These are phyloP conservation scores for Fusarium tupiense DNA, from an alignment of 2,329 filamentous ascomycete species.

Conservation along the genomic window DNA sequence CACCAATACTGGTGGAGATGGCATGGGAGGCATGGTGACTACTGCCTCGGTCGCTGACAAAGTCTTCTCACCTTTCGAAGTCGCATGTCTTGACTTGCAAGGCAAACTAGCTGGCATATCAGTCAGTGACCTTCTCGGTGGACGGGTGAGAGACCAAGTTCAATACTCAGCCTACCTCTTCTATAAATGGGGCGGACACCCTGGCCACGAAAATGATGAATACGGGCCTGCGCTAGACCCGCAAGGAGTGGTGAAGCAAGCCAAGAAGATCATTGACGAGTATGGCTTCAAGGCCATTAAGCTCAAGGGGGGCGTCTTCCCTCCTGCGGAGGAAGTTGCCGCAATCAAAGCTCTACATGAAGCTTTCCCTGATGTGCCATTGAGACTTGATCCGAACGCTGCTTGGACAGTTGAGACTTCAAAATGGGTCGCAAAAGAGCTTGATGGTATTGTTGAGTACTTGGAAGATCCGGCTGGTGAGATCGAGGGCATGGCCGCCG, in stretches of 20 bases:
- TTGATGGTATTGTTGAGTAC: slow-evolving; percentile 50
- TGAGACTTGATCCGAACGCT: slow-evolving; percentile 52
- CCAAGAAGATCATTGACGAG: slow-evolving; percentile 51
- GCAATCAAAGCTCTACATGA: slow-evolving; percentile 51
- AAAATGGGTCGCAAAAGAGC: slow-evolving; percentile 51
- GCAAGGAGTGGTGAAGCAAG: slow-evolving; percentile 48
- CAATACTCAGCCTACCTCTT: slow-evolving; percentile 57
- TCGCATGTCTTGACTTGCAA: slow-evolving; percentile 55
- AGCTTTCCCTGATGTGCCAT: slow-evolving; percentile 50
- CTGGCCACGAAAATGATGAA: slow-evolving; percentile 52
- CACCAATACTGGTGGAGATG: slow-evolving; percentile 59
- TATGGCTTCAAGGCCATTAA: slow-evolving; percentile 57
- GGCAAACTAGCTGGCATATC: slow-evolving; percentile 53
- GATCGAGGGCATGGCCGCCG: slow-evolving; percentile 56
- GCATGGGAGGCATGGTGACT: slow-evolving; percentile 62
- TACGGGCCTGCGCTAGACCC: slow-evolving; percentile 51
- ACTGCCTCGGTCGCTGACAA: slow-evolving; percentile 54
- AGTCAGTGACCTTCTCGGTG: slow-evolving; percentile 52
- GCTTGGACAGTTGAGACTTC: slow-evolving; percentile 53
- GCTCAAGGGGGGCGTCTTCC: slow-evolving; percentile 55
- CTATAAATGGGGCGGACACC: slow-evolving; percentile 55
- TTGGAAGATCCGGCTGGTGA: slow-evolving; percentile 53
- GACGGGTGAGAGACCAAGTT: slow-evolving; percentile 51
- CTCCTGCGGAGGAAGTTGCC: slow-evolving; percentile 51
- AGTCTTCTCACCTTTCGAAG: slow-evolving; percentile 55